Percentiles rank a stretch among this genome's conserved stretches.
Conservation (phyloP, 768 basidiomycete genomes). For the Sistotremastrum niveocremeum region DNA sequence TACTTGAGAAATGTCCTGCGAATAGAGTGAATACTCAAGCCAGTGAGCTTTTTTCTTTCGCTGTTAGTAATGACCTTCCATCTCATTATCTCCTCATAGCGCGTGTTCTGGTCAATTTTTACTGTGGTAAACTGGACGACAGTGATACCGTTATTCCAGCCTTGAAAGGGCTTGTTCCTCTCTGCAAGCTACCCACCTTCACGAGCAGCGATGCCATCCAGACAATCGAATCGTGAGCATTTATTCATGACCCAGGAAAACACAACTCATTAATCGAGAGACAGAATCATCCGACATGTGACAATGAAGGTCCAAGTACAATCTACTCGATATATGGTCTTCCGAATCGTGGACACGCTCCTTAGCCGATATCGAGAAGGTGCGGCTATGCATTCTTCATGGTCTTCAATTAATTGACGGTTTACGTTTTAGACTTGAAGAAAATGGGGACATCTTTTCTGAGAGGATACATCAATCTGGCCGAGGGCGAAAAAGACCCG, state of each 20-base stretch:
- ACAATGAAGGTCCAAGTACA: conserved; percentile 76
- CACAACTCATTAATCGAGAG: neutral
- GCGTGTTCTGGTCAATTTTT: conserved; percentile 72
- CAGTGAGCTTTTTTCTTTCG: conserved; percentile 33
- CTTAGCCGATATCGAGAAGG: conserved; percentile 59
- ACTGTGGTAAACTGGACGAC: conserved; percentile 76
- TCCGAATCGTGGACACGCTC: conserved; percentile 65
- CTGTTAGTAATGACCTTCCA: neutral
- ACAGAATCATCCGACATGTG: conserved; percentile 63
- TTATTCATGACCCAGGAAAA: conserved; percentile 1
- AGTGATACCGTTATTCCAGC: conserved; percentile 73
- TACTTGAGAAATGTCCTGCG: conserved; percentile 47
- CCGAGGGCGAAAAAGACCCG: conserved; percentile 95
- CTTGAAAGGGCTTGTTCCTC: conserved; percentile 55
- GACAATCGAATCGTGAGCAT: conserved; percentile 46
- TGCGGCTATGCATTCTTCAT: conserved; percentile 16
- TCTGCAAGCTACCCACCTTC: conserved; percentile 51
- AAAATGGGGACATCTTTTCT: conserved; percentile 62
- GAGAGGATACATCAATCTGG: conserved; percentile 60
- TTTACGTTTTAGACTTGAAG: conserved; percentile 41
- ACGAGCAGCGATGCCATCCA: conserved; percentile 49
- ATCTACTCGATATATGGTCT: conserved; percentile 68
- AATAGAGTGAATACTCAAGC: conserved; percentile 66
- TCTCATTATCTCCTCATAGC: conserved; percentile 29
- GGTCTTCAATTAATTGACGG: neutral